Conservation (phyloP, 2,329 filamentous ascomycete species). For the Xenosphaeropsis pyriputrescens region DNA sequence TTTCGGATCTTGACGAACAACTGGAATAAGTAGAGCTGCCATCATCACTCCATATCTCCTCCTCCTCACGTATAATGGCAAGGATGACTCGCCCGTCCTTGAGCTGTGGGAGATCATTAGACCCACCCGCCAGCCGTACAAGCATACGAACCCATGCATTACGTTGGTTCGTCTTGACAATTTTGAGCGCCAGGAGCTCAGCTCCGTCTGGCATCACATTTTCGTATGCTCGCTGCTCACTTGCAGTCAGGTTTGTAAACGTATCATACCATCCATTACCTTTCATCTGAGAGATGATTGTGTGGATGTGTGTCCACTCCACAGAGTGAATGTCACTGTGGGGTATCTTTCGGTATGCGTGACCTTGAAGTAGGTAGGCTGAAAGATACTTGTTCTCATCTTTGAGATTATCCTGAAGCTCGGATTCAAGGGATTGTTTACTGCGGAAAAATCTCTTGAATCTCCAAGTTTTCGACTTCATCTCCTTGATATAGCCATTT, state of each 20-base stretch:
- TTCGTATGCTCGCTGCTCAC: slow-evolving; percentile 6
- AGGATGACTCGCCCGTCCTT: slow-evolving; percentile 7
- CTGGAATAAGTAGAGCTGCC: slow-evolving; percentile 1
- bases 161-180: slow-evolving; percentile 7
- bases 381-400: slow-evolving; percentile 8
- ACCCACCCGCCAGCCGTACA: slow-evolving; percentile 1
- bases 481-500: background rate
- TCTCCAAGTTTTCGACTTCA: background rate
- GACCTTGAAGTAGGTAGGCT: slow-evolving; percentile 10
- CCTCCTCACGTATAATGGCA: slow-evolving; percentile 11
- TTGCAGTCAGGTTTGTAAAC: slow-evolving; percentile 5
- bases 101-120: background rate
- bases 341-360: slow-evolving; percentile 6
- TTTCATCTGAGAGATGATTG: slow-evolving; percentile 12
- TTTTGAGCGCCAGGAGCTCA: slow-evolving; percentile 10
- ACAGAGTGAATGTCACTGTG: slow-evolving; percentile 15
- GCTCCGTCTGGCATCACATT: slow-evolving; percentile 3
- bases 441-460: slow-evolving; percentile 12
- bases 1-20: background rate
- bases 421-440: slow-evolving; percentile 13
- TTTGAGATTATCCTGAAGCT: slow-evolving; percentile 10
- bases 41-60: background rate
- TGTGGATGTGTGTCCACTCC: slow-evolving; percentile 13
- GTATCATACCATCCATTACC: slow-evolving; percentile 13
- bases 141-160: slow-evolving; percentile 9